Evolutionary conservation across 2,329 filamentous ascomycete species (phyloP), one percentile per base, ranked within the genome.

Genomic region (Microsporum canis): DNA sequence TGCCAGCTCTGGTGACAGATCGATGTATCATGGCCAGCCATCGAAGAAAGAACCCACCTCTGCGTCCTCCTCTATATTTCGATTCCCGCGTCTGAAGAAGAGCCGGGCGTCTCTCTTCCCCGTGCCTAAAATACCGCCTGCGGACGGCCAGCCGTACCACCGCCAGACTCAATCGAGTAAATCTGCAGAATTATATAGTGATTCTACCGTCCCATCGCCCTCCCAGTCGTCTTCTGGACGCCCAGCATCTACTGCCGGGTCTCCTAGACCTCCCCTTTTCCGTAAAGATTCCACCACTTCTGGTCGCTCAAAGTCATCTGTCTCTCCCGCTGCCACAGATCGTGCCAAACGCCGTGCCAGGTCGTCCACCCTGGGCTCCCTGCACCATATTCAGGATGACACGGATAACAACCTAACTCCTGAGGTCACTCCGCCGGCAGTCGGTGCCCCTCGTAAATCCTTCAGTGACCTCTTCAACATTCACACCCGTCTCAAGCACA

Each of bases 331-430:
- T 83, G 4, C 84, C 84, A 12, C 84, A 82, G 12, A 55, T 3
- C 29, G 58, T 1, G 83, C 86, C 61, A 76, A 78, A 59, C 80
- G 80, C 58, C 76, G 91, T 66, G 88, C 87, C 59, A 84, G 94
- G 65, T 96, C 94, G 17, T 95, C 91, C 3, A 97, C 94, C 0
- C 82, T 95, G 77, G 91, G 88, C 68, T 97, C 92, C 0, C 74
- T 92, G 49, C 84, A 86, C 17, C 85, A 87, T 65, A 81, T 83
- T 60, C 89, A 87, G 0, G 84, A 85, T 60, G 88, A 90, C 63
- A 84, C 87, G 8, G 51, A 55, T 55, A 23, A 17, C 51, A 36
- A 14, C 23, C n/a, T 38, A 55, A 55, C 51, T 3, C 33, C 51
- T 1, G 51, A 55, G 1, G 12, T 36, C 33, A 55, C 51, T n/a